phyloP scores from a whole-genome alignment of 352 stramenopile species.

The Phytophthora podocarpi region DNA sequence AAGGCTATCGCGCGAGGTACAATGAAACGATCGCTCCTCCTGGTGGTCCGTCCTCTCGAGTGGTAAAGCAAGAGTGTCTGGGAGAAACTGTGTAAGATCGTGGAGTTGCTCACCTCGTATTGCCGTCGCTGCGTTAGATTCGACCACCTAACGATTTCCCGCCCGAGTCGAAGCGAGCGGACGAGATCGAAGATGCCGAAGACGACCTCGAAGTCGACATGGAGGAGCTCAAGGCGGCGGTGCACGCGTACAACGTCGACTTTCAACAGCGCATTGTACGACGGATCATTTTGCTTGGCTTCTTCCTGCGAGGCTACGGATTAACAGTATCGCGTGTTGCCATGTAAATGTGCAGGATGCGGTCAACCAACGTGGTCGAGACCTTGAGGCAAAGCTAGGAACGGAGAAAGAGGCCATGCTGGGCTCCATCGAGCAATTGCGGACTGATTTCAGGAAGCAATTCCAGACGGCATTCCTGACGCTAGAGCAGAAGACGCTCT shows the following conservation, averaged over 20 bases:
- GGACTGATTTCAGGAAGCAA: slow-evolving; percentile 44
- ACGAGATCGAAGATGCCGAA: slow-evolving; percentile 76
- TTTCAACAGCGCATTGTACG: slow-evolving; percentile 82
- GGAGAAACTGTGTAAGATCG: too few species aligned
- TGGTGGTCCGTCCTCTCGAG: slow-evolving; percentile 42
- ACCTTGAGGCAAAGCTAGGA: slow-evolving; percentile 55
- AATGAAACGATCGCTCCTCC: slow-evolving; percentile 65
- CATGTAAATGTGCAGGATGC: slow-evolving; percentile 45
- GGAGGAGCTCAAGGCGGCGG: slow-evolving; percentile 77
- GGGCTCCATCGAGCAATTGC: slow-evolving; percentile 56
- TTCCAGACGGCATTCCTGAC: slow-evolving; percentile 60
- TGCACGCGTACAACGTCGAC: slow-evolving; percentile 85
- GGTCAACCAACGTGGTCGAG: slow-evolving; percentile 63
- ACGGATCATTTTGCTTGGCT: too few species aligned
- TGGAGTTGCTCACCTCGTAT: too few species aligned
- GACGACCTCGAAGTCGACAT: slow-evolving; percentile 81
- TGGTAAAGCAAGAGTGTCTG: slow-evolving; percentile 39
- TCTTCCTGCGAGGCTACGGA: not conserved
- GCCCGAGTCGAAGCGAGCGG: slow-evolving; percentile 75
- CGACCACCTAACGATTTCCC: slow-evolving; percentile 64
- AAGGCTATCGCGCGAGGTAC: slow-evolving; percentile 52
- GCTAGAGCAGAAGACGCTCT: slow-evolving; percentile 62
- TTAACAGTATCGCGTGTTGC: not conserved
- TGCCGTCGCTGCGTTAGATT: slow-evolving; percentile 37
- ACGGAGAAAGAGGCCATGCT: slow-evolving; percentile 69